Conservation (phyloP, 2,329 filamentous ascomycete species). For the Alternaria burnsii region DNA sequence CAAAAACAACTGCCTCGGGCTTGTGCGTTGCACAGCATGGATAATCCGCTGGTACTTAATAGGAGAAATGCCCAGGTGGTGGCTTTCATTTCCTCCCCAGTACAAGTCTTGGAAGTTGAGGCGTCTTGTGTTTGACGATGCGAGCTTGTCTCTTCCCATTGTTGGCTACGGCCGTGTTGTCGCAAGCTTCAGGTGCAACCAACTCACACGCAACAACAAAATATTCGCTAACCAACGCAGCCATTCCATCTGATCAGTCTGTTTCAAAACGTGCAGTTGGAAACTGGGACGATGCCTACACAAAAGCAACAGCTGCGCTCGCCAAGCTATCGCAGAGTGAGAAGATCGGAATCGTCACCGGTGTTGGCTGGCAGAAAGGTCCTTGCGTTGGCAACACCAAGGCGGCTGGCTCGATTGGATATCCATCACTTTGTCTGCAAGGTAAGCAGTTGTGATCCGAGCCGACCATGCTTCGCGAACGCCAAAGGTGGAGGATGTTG, state of each 20-base stretch:
- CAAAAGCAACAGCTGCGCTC: constrained; percentile 52
- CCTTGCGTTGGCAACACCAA: constrained; percentile 51
- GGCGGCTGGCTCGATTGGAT: constrained; percentile 46
- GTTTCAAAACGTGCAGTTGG: constrained; percentile 35
- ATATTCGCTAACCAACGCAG: constrained; percentile 23
- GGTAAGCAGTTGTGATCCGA: constrained; percentile 35
- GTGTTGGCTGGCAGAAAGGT: constrained; percentile 45
- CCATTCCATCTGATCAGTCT: constrained; percentile 28
- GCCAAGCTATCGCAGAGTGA: constrained; percentile 51
- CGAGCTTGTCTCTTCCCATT: constrained; percentile 34
- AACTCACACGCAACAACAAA: not conserved
- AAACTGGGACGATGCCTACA: constrained; percentile 52
- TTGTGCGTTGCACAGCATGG: constrained; percentile 7
- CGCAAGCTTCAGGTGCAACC: constrained; percentile 31
- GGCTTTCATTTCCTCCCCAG: not conserved
- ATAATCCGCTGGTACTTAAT: constrained; percentile 32
- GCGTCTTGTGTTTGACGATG: constrained; percentile 27
- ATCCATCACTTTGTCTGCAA: constrained; percentile 51
- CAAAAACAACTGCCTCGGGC: constrained; percentile 16
- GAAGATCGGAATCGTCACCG: constrained; percentile 52
- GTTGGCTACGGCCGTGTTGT: constrained; percentile 33
- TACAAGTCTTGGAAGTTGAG: not conserved
- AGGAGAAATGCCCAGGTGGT: constrained; percentile 9
- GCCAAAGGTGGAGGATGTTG: not conserved
- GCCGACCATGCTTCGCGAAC: not conserved